These are phyloP conservation scores for Rosa multiflora DNA, from an alignment of 306 rosid species.

Conservation along the genomic window DNA sequence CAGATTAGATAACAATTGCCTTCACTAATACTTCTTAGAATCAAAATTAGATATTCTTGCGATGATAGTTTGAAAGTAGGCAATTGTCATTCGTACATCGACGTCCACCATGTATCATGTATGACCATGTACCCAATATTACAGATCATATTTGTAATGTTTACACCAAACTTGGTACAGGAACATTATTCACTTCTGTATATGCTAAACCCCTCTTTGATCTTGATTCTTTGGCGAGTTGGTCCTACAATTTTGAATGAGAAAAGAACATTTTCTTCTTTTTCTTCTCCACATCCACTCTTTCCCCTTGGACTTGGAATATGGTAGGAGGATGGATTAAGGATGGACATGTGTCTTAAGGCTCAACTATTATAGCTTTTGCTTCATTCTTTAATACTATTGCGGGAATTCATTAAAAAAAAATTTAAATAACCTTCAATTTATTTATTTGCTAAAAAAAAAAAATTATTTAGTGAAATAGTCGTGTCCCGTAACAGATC, in stretches of 20 bases:
- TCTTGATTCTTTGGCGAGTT: conserved; percentile 10
- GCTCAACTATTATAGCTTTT: neutral
- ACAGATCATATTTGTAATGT: neutral
- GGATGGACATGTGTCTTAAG: neutral
- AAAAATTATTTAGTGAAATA: neutral
- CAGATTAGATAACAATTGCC: neutral
- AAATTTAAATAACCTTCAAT: too few species aligned
- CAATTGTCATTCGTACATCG: neutral
- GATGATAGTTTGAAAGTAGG: neutral
- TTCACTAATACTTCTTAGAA: neutral
- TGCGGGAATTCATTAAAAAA: neutral
- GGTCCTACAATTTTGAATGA: conserved; percentile 8
- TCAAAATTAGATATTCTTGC: neutral
- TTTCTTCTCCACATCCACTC: neutral
- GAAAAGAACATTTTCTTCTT: neutral
- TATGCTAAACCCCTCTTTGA: neutral
- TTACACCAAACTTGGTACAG: neutral
- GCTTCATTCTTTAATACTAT: neutral
- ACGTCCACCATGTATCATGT: neutral
- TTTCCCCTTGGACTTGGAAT: conserved; percentile 15
- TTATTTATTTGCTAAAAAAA: too few species aligned
- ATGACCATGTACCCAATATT: neutral
- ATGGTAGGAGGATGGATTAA: conserved; percentile 1
- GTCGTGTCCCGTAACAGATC: neutral
- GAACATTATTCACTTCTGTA: neutral